Base-by-base conservation (phyloP, 139 green algal genomes). In the Chlorella vulgaris region DNA sequence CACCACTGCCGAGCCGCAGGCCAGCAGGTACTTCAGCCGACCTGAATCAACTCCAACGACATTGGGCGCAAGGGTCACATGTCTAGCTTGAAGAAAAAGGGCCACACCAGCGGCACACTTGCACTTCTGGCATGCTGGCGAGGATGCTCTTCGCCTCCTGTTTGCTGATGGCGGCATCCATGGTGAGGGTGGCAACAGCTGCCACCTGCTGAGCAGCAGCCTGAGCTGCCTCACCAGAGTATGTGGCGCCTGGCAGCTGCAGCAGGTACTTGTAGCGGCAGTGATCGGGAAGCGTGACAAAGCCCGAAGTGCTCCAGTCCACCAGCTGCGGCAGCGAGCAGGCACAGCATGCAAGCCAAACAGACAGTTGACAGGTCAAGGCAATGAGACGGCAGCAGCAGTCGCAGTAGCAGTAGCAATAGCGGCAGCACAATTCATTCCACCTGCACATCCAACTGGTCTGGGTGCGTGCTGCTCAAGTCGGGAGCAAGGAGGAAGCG, bases 11-110 rank as follows among this genome's bases (percentile, higher is more conserved):
- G 74, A 80, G 74, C 74, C 55, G 74, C 74, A 80, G 1, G 74
- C 74, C 36, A 80, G 10, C 53, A 80, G 55, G 55, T 80, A 80
- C 38, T 80, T 80, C 26, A 80, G 74, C 26, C 74, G 74, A 28
- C 18, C 74, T 78, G 71, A 21, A n/a, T 13, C 18, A 8, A 29
- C 36, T 21, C 7, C 1, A n/a, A n/a, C n/a, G n/a, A n/a, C n/a
- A n/a, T n/a, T n/a, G 47, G 65, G 13, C 47, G 15, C 15, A 55
- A 15, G 13, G 15, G 47, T 24, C 15, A 55, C 15, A 15, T 15
- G 47, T 10, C 15, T 15, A 55, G 15, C 13, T 15, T 24, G 13
- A 55, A 29, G 40, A 33, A 13, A 29, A 3, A 29, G 7, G 29
- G 13, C 39, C 29, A 26, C 4, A 2, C 1, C 13, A 24, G n/a